Evolutionary conservation across 108 stramenopile species (phyloP).

Genomic region (Stephanodiscus minutulus): DNA sequence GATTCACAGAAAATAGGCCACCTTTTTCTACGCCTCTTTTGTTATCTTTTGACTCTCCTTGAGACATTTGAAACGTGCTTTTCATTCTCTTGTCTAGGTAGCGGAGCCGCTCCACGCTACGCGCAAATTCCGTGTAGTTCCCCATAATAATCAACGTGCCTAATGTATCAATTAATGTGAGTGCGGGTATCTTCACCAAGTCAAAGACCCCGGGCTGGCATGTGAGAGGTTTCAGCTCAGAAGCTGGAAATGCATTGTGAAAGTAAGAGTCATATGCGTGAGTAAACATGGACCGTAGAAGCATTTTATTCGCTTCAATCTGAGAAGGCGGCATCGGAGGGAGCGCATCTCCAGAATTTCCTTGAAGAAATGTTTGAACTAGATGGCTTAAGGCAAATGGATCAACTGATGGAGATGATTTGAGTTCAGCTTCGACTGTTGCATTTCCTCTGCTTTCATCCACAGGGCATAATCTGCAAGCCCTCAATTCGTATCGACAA

Average conservation of each 20-base stretch:
- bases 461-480: slow-evolving; percentile 28
- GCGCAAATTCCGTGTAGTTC: slow-evolving; percentile 89
- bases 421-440: background rate
- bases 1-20: slow-evolving; percentile 72
- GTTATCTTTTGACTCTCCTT: slow-evolving; percentile 1
- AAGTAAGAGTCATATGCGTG: slow-evolving; percentile 92
- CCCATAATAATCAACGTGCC: slow-evolving; percentile 88
- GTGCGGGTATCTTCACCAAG: slow-evolving; percentile 74
- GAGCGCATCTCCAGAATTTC: slow-evolving; percentile 24
- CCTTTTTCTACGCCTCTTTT: slow-evolving; percentile 36
- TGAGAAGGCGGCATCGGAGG: slow-evolving; percentile 69
- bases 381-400: slow-evolving; percentile 29
- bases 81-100: slow-evolving; percentile 52
- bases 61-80: slow-evolving; percentile 17
- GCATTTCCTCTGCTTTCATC: background rate
- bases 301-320: slow-evolving; percentile 55
- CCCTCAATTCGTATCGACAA: slow-evolving; percentile 31
- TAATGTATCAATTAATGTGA: slow-evolving; percentile 92
- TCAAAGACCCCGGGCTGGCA: slow-evolving; percentile 80
- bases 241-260: slow-evolving; percentile 85
- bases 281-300: slow-evolving; percentile 72
- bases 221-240: slow-evolving; percentile 84
- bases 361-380: slow-evolving; percentile 25
- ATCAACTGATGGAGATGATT: slow-evolving; percentile 22
- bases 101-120: slow-evolving; percentile 82